Conservation (phyloP, 805 yeast species). For the Metahyphopichia silvanorum region DNA sequence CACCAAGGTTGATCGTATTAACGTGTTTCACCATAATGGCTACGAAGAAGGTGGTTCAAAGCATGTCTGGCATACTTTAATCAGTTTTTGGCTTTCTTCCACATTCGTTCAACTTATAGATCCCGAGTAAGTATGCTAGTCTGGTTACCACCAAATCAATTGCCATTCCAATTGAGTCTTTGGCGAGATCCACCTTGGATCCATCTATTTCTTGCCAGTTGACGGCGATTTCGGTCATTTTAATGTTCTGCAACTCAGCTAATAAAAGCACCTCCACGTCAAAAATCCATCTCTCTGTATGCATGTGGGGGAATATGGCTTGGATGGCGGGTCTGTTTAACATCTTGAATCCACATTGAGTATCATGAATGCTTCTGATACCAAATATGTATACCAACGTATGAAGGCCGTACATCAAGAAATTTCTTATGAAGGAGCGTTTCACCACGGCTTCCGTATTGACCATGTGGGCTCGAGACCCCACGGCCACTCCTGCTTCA, state of each 20-base stretch:
- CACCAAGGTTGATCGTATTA: too few species aligned
- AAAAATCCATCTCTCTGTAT: conserved; percentile 97
- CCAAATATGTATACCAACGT: conserved; percentile 85
- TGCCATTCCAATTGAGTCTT: conserved; percentile 91
- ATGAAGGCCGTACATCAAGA: conserved; percentile 91
- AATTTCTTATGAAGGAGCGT: conserved; percentile 81
- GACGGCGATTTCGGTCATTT: conserved; percentile 75
- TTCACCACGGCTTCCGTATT: conserved; percentile 95
- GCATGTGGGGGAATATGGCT: conserved; percentile 81
- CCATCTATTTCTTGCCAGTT: conserved; percentile 98
- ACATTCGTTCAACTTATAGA: conserved; percentile 49
- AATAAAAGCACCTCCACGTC: conserved; percentile 89
- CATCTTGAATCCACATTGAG: conserved; percentile 96
- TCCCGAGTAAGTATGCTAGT: conserved; percentile 80
- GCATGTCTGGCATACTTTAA: too few species aligned
- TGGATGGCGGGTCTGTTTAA: conserved; percentile 69
- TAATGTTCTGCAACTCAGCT: conserved; percentile 67
- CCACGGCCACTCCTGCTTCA: conserved; percentile 69
- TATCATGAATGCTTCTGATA: conserved; percentile 79
- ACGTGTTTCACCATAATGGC: too few species aligned
- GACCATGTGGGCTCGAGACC: conserved; percentile 96
- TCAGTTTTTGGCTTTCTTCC: too few species aligned
- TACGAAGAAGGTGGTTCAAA: too few species aligned
- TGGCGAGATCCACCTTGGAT: conserved; percentile 86
- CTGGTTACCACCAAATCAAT: conserved; percentile 88